Evolutionary conservation across 1,139 yeast species (phyloP), one percentile per base, ranked within the genome.

Genomic region (Lodderomyces parapsilosis): DNA sequence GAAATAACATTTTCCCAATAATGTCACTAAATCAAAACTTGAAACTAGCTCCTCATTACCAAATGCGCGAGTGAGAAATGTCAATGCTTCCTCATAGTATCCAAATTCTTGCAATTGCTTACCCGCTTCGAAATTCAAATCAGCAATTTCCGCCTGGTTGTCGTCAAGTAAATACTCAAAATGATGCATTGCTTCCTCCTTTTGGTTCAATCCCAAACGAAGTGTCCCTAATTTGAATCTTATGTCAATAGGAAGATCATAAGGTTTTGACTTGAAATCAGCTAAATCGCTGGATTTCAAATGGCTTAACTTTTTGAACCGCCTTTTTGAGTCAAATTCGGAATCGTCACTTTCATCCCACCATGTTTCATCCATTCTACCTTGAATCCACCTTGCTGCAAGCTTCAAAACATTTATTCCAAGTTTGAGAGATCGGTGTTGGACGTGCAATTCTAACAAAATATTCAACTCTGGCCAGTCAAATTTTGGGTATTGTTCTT

Each of bases 381-480:
- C 74, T 50, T 86, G 90, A 14, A 91, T 76, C 94, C 96, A 90
- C 45, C 99, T 71, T 1, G 96, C 78, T 10, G 88, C 86, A 28
- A 76, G 67, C 54, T 86, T 86, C 38, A 89, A 76, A 0, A 81
- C 73, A 43, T 74, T 76, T 17, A 90, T 74, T 1, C 93, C 94
- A 13, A 78, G 68, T 6, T 62, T 55, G 76, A 83, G 87, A 8
- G 83, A 80, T 36, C 78, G 78, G 47, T 83, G 84, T 43, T 81
- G 81, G 28, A 83, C 74, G 57, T 86, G 86, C 28, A 93, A 66
- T 56, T 93, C 98, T 8, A 87, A 76, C 39, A 93, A 66, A 47
- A 89, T 87, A 57, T 93, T 91, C 41, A 93, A 71, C 51, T 89
- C 93, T 0, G 96, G 85, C 95, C 96, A 91, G 36, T 83, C 89